These are phyloP conservation scores for Nepenthes gracilis DNA, from an alignment of 148 eudicot genomes.

Conservation along the genomic window DNA sequence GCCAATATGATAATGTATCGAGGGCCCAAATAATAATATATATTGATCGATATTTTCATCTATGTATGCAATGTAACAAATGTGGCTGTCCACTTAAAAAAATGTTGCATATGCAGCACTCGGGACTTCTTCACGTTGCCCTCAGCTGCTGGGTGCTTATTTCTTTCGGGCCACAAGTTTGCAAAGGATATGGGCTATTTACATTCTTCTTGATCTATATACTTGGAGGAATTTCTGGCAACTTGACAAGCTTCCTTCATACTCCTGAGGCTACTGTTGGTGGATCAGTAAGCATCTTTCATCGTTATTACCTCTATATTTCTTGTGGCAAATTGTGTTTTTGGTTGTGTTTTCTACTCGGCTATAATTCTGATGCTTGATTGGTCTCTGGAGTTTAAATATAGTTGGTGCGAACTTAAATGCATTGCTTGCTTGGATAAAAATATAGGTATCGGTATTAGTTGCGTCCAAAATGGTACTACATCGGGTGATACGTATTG, in stretches of 20 bases:
- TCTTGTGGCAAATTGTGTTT: background rate
- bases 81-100: background rate
- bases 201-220: slow-evolving; percentile 62
- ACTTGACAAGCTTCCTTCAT: slow-evolving; percentile 69
- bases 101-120: slow-evolving; percentile 38
- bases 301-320: background rate
- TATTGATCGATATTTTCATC: background rate
- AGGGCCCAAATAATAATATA: too few relatives aligned
- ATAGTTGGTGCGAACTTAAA: too few relatives aligned
- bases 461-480: too few relatives aligned
- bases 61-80: too few relatives aligned
- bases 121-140: slow-evolving; percentile 52
- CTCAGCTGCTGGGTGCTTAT: slow-evolving; percentile 62
- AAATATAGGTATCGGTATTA: too few relatives aligned
- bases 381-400: too few relatives aligned
- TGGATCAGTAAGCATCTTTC: slow-evolving; percentile 50
- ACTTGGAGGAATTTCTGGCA: slow-evolving; percentile 81
- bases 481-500: too few relatives aligned
- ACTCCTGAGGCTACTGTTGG: slow-evolving; percentile 78
- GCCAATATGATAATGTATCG: too few relatives aligned
- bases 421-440: too few relatives aligned
- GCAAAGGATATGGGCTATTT: slow-evolving; percentile 56
- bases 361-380: background rate
- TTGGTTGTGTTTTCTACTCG: background rate
- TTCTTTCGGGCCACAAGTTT: slow-evolving; percentile 65